These are phyloP conservation scores for Gracilaria caudata DNA, from an alignment of 23 red algal species.

Conservation along the genomic window DNA sequence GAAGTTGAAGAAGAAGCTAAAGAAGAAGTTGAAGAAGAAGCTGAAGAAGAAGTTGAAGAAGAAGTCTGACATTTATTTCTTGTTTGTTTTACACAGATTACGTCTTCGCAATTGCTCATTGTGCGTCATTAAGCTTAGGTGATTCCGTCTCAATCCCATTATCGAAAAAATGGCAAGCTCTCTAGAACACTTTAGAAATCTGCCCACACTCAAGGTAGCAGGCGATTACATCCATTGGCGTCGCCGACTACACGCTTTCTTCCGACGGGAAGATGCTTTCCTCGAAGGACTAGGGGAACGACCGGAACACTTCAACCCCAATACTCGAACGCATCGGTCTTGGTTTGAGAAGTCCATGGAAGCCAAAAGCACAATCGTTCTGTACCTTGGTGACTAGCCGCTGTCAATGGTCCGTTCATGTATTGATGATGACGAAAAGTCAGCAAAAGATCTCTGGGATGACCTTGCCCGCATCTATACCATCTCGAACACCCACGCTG, in stretches of 20 bases:
- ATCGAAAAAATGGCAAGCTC: no score
- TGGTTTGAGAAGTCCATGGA: constrained; percentile 1
- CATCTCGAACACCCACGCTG: background rate
- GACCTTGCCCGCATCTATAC: background rate
- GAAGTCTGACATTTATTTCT: no score
- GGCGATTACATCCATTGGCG: background rate
- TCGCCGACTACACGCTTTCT: background rate
- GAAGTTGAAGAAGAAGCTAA: no score
- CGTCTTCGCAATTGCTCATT: no score
- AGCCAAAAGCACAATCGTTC: background rate
- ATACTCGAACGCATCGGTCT: background rate
- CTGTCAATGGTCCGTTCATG: background rate
- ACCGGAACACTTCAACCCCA: background rate
- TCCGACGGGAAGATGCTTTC: background rate
- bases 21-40: no score
- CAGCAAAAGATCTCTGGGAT: background rate
- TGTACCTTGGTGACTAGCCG: background rate
- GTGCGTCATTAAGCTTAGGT: no score
- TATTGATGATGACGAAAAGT: background rate
- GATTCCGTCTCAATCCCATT: no score
- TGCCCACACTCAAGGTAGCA: background rate
- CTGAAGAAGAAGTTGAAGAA: no score
- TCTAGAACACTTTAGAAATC: no score
- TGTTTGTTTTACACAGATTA: no score
- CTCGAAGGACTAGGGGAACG: background rate